Evolutionary conservation across 202 grass and related monocot species (phyloP).

Genomic region (Carex sylvatica): DNA sequence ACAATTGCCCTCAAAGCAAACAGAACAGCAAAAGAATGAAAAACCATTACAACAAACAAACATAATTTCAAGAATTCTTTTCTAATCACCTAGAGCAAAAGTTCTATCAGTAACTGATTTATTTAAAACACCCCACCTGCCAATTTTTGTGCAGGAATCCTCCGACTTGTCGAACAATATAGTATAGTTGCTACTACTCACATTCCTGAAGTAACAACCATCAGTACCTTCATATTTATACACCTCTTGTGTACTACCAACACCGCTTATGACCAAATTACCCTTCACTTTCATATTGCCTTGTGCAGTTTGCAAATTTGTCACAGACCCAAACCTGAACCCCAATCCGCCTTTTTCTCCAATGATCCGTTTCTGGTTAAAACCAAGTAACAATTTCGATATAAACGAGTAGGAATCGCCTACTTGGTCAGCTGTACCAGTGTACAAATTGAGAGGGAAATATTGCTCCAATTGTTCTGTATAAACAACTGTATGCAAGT

Average conservation of each 20-base stretch:
- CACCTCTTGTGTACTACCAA: constrained; percentile 54
- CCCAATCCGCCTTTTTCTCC: constrained; percentile 19
- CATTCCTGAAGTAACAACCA: constrained; percentile 72
- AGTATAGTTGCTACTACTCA: constrained; percentile 65
- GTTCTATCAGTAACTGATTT: not conserved
- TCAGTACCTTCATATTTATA: constrained; percentile 69
- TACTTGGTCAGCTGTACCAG: constrained; percentile 35
- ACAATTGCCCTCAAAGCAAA: not conserved
- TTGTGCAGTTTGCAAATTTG: constrained; percentile 53
- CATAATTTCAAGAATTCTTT: not conserved
- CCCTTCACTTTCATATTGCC: constrained; percentile 57
- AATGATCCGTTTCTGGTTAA: constrained; percentile 41
- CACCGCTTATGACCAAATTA: constrained; percentile 44
- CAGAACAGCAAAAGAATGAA: not conserved
- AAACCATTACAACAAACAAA: not conserved
- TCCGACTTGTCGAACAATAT: constrained; percentile 57
- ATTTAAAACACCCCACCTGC: not conserved
- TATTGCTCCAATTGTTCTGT: constrained; percentile 42
- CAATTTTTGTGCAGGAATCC: constrained; percentile 41
- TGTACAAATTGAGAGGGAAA: constrained; percentile 69
- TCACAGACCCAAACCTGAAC: constrained; percentile 35
- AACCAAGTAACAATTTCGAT: constrained; percentile 46
- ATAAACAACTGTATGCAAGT: not conserved
- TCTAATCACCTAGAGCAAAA: not conserved
- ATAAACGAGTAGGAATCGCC: constrained; percentile 41